Conservation (phyloP, 2,329 filamentous ascomycete genomes). For the Coleophoma crateriformis region DNA sequence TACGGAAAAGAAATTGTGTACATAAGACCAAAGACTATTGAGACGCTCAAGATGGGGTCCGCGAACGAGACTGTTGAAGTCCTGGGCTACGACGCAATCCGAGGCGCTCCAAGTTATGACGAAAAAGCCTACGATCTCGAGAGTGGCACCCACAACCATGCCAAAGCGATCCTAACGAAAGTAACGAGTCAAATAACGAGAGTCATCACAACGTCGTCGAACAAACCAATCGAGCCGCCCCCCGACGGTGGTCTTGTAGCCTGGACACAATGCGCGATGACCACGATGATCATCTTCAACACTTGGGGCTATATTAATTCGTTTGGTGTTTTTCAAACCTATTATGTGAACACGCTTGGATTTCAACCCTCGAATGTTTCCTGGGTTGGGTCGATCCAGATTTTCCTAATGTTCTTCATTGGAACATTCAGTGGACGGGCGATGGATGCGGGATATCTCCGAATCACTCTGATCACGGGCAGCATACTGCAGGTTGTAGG, state of each 20-base stretch:
- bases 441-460: conserved; percentile 35
- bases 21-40: no score
- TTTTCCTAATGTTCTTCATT: conserved; percentile 35
- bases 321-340: conserved; percentile 22
- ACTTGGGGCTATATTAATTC: conserved; percentile 23
- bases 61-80: no score
- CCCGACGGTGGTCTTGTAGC: conserved; percentile 24
- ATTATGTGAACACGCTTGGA: conserved; percentile 30
- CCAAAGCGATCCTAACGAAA: background rate
- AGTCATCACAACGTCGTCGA: background rate
- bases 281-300: conserved; percentile 22
- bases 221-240: conserved; percentile 5
- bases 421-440: conserved; percentile 35
- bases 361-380: conserved; percentile 31
- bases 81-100: no score
- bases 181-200: background rate
- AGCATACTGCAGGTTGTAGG: conserved; percentile 18
- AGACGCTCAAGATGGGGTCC: no score
- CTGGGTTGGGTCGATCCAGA: conserved; percentile 41
- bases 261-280: conserved; percentile 23
- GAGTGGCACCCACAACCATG: background rate
- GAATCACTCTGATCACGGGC: conserved; percentile 9
- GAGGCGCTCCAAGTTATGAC: background rate
- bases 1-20: no score
- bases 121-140: background rate